Evolutionary conservation across 2,329 filamentous ascomycete species (phyloP).

Genomic region (Monilinia laxa): DNA sequence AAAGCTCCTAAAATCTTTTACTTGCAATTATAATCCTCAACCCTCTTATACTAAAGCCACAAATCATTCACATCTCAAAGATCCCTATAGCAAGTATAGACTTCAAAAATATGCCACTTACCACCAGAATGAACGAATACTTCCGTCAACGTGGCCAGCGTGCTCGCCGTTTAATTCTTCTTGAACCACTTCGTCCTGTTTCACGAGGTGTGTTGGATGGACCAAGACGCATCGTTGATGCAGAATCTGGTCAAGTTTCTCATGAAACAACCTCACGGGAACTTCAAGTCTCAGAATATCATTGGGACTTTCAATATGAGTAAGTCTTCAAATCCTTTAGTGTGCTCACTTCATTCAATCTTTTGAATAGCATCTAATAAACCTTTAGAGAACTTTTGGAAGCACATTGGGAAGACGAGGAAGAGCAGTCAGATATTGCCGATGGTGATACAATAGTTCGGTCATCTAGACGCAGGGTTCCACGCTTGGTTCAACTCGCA

Average conservation of each 20-base stretch:
- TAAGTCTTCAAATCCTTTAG: not conserved
- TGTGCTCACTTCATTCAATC: not conserved
- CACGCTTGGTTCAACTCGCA: conserved; percentile 2
- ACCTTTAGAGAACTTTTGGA: conserved; percentile 1
- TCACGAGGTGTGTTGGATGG: not conserved
- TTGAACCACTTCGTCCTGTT: not conserved
- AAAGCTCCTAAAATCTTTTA: not conserved
- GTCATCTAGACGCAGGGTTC: not conserved
- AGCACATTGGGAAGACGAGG: not conserved
- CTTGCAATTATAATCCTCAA: not conserved
- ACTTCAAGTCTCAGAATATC: not conserved
- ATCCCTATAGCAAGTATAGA: not conserved
- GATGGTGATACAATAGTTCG: not conserved
- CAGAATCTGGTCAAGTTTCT: conserved; percentile 1
- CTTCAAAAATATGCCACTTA: not conserved
- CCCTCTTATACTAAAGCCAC: no score
- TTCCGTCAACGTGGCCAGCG: not conserved
- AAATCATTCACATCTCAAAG: not conserved
- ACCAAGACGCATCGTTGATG: not conserved
- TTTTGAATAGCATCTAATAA: not conserved
- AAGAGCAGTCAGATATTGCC: not conserved
- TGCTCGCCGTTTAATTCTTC: not conserved
- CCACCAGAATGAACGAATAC: conserved; percentile 4
- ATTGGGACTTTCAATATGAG: conserved; percentile 5
- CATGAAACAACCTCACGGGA: conserved; percentile 6